Base-by-base conservation (phyloP, 306 rosid species). In the Cajanus cajan region DNA sequence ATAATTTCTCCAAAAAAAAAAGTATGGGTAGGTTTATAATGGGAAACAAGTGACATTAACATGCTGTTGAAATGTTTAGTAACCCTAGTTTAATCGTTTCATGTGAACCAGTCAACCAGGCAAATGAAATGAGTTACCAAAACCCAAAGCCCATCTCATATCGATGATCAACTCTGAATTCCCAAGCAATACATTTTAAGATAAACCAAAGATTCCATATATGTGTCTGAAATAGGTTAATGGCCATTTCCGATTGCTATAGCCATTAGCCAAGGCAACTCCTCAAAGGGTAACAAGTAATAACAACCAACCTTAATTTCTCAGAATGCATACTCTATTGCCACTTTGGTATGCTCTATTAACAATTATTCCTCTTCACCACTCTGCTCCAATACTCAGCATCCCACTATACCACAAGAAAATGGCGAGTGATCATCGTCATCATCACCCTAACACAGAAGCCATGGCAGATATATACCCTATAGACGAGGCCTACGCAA, bases 331-430 rank as follows among this genome's bases (percentile, higher is more conserved):
- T 13, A 72, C 78, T 62, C 8, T 50, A n/a, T 2, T 28, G 0
- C 52, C 62, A 41, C 47, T 65, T 13, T 73, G 66, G 10, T 47
- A 41, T 68, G 19, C 51, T 55, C 19, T 77, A 45, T 71, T 64
- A 76, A 13, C 50, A 71, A 54, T 51, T 19, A 50, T 45, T 9
- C 22, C 74, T 54, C 2, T 9, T 14, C 34, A 67, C 7, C 33
- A 24, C 13, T 63, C 39, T 18, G 2, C 51, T 22, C 39, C 73
- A 0, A 61, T 68, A 5, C 58, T 19, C 1, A 50, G 54, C 8
- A 64, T 82, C 67, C 82, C 89, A 36, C 52, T 85, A 24, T 41
- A 85, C 52, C 77, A 41, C 2, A 78, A 14, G 15, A 2, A 13
- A 78, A 82, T 71, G 71, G 15, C n/a, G n/a, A n/a, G n/a, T 64